Conservation (phyloP, 2,329 filamentous ascomycete species). For the Mycosphaerella arachidis region DNA sequence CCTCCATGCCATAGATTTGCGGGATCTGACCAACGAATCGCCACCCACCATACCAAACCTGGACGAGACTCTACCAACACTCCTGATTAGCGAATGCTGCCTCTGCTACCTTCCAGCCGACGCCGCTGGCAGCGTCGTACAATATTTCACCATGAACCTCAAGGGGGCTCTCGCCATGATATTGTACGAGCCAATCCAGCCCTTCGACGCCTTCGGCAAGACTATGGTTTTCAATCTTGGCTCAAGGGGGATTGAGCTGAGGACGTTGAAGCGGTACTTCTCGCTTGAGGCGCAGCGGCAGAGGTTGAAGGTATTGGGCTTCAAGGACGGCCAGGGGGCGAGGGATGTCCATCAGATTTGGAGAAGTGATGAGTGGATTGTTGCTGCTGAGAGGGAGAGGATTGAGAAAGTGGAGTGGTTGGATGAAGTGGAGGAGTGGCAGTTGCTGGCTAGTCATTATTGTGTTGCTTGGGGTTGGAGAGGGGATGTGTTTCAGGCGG, state of each 20-base stretch:
- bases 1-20: slow-evolving; percentile 62
- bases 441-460: slow-evolving; percentile 81
- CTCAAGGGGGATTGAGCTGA: slow-evolving; percentile 74
- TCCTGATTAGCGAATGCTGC: slow-evolving; percentile 92
- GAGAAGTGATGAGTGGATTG: slow-evolving; percentile 65
- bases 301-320: slow-evolving; percentile 63
- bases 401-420: slow-evolving; percentile 78
- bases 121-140: slow-evolving; percentile 50
- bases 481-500: slow-evolving; percentile 30
- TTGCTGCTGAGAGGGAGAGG: slow-evolving; percentile 66
- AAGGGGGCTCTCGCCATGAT: slow-evolving; percentile 56
- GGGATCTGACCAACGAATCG: slow-evolving; percentile 47
- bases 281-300: slow-evolving; percentile 63
- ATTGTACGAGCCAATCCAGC: slow-evolving; percentile 84
- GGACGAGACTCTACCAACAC: slow-evolving; percentile 62
- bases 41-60: slow-evolving; percentile 39
- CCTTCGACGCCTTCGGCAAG: slow-evolving; percentile 78
- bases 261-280: slow-evolving; percentile 71
- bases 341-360: slow-evolving; percentile 64
- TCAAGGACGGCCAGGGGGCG: slow-evolving; percentile 53
- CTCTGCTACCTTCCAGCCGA: slow-evolving; percentile 75
- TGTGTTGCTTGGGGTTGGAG: slow-evolving; percentile 85
- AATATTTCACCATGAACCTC: slow-evolving; percentile 35
- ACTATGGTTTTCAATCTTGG: slow-evolving; percentile 91
- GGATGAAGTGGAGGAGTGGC: slow-evolving; percentile 94